Evolutionary conservation across 306 rosid species (phyloP).

Genomic region (Trifolium repens): DNA sequence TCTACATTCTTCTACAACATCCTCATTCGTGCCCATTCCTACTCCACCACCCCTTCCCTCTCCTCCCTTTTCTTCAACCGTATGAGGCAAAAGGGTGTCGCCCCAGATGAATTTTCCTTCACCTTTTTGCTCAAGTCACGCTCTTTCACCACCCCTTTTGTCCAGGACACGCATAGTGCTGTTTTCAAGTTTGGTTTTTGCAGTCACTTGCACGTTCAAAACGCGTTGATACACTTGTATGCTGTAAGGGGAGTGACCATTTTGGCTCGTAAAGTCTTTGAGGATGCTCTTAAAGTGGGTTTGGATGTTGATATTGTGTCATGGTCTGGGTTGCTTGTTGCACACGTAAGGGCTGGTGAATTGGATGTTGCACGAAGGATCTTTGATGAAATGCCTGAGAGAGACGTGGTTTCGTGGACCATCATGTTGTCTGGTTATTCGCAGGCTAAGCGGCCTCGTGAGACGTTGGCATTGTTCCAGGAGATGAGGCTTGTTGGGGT

Average conservation of each 20-base stretch:
- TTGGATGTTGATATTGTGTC: constrained; percentile 63
- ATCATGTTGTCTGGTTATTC: constrained; percentile 62
- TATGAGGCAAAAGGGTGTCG: constrained; percentile 51
- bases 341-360: constrained; percentile 56
- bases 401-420: constrained; percentile 69
- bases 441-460: constrained; percentile 45
- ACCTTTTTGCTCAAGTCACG: constrained; percentile 62
- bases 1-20: constrained; percentile 64
- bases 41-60: constrained; percentile 40
- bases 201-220: constrained; percentile 54
- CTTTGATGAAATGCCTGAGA: constrained; percentile 70
- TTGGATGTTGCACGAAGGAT: constrained; percentile 50
- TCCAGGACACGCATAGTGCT: constrained; percentile 45
- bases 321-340: constrained; percentile 67
- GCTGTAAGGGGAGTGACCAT: constrained; percentile 50
- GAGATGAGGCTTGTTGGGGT: constrained; percentile 55
- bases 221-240: constrained; percentile 60
- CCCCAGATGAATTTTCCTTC: constrained; percentile 62
- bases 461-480: constrained; percentile 60
- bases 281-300: constrained; percentile 45
- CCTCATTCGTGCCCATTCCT: constrained; percentile 64
- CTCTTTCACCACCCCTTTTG: constrained; percentile 28
- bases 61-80: constrained; percentile 52
- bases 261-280: constrained; percentile 53
- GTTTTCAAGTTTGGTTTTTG: constrained; percentile 60